Evolutionary conservation across 106 monocot genomes (phyloP), one percentile per base, ranked within the genome.

Genomic region (Acanthochlamys bracteata): DNA sequence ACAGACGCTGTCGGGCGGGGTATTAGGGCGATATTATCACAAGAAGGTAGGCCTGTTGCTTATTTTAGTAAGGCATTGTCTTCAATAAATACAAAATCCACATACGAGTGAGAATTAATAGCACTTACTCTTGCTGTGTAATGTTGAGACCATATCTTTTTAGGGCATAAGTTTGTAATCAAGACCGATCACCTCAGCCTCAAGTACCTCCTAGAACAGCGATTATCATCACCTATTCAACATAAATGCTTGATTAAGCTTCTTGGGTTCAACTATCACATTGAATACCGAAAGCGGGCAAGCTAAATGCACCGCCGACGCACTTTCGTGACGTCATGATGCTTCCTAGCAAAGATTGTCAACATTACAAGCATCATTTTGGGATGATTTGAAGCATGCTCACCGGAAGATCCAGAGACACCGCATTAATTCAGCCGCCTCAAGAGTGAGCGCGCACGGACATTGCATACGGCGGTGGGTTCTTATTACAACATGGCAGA

Each of bases 151-250:
- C 19, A 21, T 59, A 25, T 25, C 25, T 52, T 11, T n/a, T 2
- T 27, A 9, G 24, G 27, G 22, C 7, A 16, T 0, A 3, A 0
- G 4, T 66, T 66, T 24, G n/a, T 53, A 16, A 66, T 66, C 19
- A 10, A 26, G 8, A 66, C 25, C 0, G 66, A 66, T 26, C 66
- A 66, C 0, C 52, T 16, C 4, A 53, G 52, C 24, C 12, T 66
- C 2, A 51, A 51, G 14, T 53, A 66, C 14, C 49, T 66, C 10
- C 25, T 51, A 26, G 25, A 66, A 17, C 53, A 66, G n/a, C n/a
- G 22, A 25, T 15, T 66, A 4, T 1, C 11, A 2, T 51, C 25
- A 14, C 49, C 65, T 1, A 15, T 11, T 0, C 51, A 65, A 23
- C 24, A 51, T 49, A 49, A 52, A 15, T 49, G 65, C 12, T 0